Evolutionary conservation across 306 rosid genomes (phyloP).

Genomic region (Trifolium dubium): DNA sequence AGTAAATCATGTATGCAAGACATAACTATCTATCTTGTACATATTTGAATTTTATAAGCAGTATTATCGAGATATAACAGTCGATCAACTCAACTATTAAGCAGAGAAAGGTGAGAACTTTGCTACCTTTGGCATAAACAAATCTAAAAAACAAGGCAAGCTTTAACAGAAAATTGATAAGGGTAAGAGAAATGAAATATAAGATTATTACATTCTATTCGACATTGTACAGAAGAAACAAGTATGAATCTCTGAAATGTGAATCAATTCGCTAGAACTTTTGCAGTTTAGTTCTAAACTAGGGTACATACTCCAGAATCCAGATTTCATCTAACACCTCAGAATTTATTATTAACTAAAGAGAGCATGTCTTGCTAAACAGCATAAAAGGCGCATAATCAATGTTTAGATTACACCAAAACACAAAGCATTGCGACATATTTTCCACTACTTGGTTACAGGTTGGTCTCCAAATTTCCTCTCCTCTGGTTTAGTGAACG

Average conservation of each 20-base stretch:
- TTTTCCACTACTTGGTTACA: conserved; percentile 50
- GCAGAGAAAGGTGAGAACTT: not conserved
- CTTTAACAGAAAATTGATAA: conserved; percentile 17
- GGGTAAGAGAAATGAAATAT: conserved; percentile 1
- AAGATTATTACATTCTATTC: conserved; percentile 34
- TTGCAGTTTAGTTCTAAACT: conserved; percentile 18
- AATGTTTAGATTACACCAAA: conserved; percentile 33
- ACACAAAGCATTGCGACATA: conserved; percentile 26
- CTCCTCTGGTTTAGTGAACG: conserved; percentile 51
- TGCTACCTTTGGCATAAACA: conserved; percentile 1
- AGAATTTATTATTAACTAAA: conserved; percentile 44
- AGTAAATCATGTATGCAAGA: not conserved
- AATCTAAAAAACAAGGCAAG: conserved; percentile 1
- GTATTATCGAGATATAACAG: conserved; percentile 8
- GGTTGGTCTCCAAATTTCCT: conserved; percentile 50
- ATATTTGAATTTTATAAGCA: conserved; percentile 4
- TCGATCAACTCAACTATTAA: conserved; percentile 9
- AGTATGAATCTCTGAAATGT: conserved; percentile 29
- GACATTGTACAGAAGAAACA: conserved; percentile 36
- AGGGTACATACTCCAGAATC: conserved; percentile 18
- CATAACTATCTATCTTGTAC: not conserved
- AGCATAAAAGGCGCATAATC: conserved; percentile 33
- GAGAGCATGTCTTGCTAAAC: conserved; percentile 39
- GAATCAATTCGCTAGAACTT: conserved; percentile 31
- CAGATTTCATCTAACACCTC: conserved; percentile 34